Conservation (phyloP, 2,329 filamentous ascomycete species). For the Penicillium sp. region DNA sequence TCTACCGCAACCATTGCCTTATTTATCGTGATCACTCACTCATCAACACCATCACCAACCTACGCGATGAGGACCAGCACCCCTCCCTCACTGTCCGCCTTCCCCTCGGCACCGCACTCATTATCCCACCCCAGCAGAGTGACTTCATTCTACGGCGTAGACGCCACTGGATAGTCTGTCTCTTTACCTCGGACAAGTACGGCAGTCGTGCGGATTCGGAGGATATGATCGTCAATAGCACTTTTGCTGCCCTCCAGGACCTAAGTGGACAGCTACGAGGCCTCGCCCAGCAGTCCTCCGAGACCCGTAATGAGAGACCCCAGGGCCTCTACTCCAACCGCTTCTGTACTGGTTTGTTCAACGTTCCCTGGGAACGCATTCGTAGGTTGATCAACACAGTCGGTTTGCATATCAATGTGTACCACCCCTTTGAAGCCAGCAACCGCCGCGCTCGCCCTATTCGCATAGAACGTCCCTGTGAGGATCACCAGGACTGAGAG, state of each 20-base stretch:
- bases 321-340: constrained; percentile 42
- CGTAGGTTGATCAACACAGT: constrained; percentile 36
- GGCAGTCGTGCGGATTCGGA: constrained; percentile 37
- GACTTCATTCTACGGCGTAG: constrained; percentile 22
- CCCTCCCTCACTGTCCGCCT: constrained; percentile 12
- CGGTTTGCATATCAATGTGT: constrained; percentile 30
- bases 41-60: constrained; percentile 4
- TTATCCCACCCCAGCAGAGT: constrained; percentile 45
- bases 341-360: constrained; percentile 53
- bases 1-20: constrained; percentile 45
- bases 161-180: constrained; percentile 50
- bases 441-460: neutral
- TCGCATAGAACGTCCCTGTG: neutral
- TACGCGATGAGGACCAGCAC: neutral
- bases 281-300: neutral
- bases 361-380: constrained; percentile 47
- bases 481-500: neutral
- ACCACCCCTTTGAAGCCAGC: constrained; percentile 19
- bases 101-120: constrained; percentile 42
- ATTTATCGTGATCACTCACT: constrained; percentile 1
- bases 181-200: constrained; percentile 49
- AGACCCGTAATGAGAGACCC: neutral
- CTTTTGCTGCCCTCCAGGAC: constrained; percentile 42
- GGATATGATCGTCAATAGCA: constrained; percentile 43
- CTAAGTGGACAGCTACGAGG: constrained; percentile 37